Base-by-base conservation (phyloP, 2,329 filamentous ascomycete species). In the Bipolaris cookei region DNA sequence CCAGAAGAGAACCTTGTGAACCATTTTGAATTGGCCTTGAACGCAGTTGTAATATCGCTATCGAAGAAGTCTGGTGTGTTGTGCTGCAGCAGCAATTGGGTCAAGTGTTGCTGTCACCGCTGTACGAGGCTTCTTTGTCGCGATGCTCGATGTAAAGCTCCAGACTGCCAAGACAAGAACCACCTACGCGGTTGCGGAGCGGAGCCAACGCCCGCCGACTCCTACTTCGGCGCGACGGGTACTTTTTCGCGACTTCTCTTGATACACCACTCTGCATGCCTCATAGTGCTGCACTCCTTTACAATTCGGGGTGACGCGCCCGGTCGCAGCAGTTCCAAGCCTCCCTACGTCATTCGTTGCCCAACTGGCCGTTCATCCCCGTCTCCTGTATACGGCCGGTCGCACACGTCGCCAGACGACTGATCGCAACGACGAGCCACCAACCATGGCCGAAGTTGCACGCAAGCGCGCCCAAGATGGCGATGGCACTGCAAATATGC, bases 1-100 rank as follows among this genome's bases (percentile, higher is more conserved):
- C 90, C 90, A 94, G 84, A 94, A 92, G 77, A 92, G 81, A 77
- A 92, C 83, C 72, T 83, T 83, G 77, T 80, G 78, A 60, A 82
- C 80, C 80, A 83, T 82, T 66, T 64, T 76, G 72, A 39, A 38
- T 41, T 30, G 20, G 16, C n/a, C 42, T 43, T 48, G 38, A 25
- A 47, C 2, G 35, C 32, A 28, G 45, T 37, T 23, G 46, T 46
- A n/a, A 54, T 43, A 45, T 56, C 38, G 38, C 49, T 62, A 25
- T 13, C 45, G 49, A 56, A 55, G 20, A 37, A 43, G 43, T 38
- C 34, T 43, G 64, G 55, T 16, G 18, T 25, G 30, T 58, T 59
- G 58, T 55, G 47, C 47, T 47, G 53, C 56, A 51, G 56, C 58
- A 41, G 59, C 57, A 61, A 63, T 59, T 51, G 54, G 21, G 54